phyloP scores from a whole-genome alignment of 1,139 yeast species.

The Kurtzmaniella natalensis region DNA sequence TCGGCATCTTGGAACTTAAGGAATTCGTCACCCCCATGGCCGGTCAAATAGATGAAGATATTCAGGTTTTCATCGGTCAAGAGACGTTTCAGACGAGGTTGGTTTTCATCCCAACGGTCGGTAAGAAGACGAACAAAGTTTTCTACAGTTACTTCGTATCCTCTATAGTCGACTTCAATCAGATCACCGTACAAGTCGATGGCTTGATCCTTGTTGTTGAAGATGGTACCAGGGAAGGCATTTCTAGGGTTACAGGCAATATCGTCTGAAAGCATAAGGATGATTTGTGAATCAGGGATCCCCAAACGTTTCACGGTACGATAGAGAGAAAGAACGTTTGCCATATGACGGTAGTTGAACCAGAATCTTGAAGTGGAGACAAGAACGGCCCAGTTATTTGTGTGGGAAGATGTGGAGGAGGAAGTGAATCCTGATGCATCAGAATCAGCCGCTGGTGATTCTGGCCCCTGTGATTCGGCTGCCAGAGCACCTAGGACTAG shows the following conservation, averaged over 20 bases:
- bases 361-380: slow-evolving; percentile 96
- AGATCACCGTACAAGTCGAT: slow-evolving; percentile 91
- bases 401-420: slow-evolving; percentile 43
- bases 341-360: slow-evolving; percentile 98
- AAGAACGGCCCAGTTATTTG: slow-evolving; percentile 91
- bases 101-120: slow-evolving; percentile 92
- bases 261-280: slow-evolving; percentile 93
- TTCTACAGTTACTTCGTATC: slow-evolving; percentile 97
- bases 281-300: slow-evolving; percentile 96
- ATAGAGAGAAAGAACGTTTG: slow-evolving; percentile 89
- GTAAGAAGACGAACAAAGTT: slow-evolving; percentile 85
- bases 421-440: no score
- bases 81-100: slow-evolving; percentile 86
- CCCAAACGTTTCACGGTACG: slow-evolving; percentile 94
- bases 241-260: slow-evolving; percentile 96
- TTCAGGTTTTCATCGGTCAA: slow-evolving; percentile 92
- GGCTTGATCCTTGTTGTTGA: slow-evolving; percentile 91
- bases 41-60: slow-evolving; percentile 91
- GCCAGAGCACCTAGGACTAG: slow-evolving; percentile 2
- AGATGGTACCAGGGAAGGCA: slow-evolving; percentile 94
- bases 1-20: slow-evolving; percentile 97
- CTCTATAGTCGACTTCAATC: slow-evolving; percentile 94
- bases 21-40: slow-evolving; percentile 98
- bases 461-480: background rate
- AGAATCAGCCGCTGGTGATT: no score